Evolutionary conservation across 129 eudicot genomes (phyloP).

Genomic region (Gnaphalium uliginosum): DNA sequence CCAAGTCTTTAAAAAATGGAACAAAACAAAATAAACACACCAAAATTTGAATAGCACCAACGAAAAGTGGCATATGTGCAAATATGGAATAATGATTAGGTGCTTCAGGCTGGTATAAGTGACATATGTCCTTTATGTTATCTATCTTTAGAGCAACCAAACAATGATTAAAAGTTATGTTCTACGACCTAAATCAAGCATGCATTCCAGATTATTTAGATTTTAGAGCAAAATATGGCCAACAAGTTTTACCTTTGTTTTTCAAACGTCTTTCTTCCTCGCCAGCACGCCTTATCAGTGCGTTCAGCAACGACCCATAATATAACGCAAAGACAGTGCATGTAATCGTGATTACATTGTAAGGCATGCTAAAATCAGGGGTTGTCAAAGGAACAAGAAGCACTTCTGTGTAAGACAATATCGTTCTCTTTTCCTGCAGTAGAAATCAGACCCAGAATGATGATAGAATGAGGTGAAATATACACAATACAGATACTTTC

Average conservation of each 20-base stretch:
- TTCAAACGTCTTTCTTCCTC: conserved; percentile 81
- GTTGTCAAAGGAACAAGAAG: conserved; percentile 97
- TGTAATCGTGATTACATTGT: conserved; percentile 92
- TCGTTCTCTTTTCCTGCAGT: conserved; percentile 59
- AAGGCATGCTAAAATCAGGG: conserved; percentile 99
- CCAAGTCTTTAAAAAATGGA: not conserved
- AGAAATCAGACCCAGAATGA: conserved; percentile 26
- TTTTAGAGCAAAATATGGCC: not conserved
- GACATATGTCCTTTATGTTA: conserved; percentile 20
- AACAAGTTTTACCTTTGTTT: conserved; percentile 55
- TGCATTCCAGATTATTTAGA: not conserved
- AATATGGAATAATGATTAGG: not conserved
- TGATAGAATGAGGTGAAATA: conserved; percentile 13
- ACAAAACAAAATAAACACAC: not conserved
- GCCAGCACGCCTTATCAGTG: conserved; percentile 71
- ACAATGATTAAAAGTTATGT: conserved; percentile 8
- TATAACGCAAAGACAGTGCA: conserved; percentile 95
- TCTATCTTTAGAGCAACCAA: conserved; percentile 17
- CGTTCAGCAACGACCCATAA: conserved; percentile 92
- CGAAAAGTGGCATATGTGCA: not conserved
- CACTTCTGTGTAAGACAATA: conserved; percentile 89
- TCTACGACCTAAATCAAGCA: conserved; percentile 2
- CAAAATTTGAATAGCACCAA: too few relatives aligned
- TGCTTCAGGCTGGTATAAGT: conserved; percentile 22
- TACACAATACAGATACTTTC: conserved; percentile 3